Percentiles rank a stretch among this genome's conserved stretches.
These are phyloP conservation scores for Sporopachydermia lactativora DNA, from an alignment of 805 yeast species.

Conservation along the genomic window DNA sequence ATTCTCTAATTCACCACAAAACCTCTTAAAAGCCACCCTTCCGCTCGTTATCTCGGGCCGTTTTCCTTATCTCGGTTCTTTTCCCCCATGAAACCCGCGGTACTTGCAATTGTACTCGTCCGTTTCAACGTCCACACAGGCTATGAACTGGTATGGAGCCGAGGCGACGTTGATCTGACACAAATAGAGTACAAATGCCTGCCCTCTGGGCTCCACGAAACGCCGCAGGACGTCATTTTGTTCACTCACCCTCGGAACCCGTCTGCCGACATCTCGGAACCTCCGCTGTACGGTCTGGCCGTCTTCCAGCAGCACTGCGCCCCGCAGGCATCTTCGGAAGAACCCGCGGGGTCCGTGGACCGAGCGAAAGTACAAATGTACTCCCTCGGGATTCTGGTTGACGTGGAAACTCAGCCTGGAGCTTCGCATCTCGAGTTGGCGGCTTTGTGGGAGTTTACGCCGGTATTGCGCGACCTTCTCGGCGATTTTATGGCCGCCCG, in stretches of 20 bases:
- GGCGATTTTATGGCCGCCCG: not conserved
- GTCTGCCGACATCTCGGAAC: no score
- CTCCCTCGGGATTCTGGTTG: conserved; percentile 42
- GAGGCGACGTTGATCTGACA: conserved; percentile 17
- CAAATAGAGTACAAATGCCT: conserved; percentile 49
- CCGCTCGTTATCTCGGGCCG: no score
- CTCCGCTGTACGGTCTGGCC: conserved; percentile 33
- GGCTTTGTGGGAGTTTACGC: not conserved
- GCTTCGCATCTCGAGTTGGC: conserved; percentile 6
- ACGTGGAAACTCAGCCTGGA: conserved; percentile 12
- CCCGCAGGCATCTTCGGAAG: conserved; percentile 14
- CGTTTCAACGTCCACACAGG: conserved; percentile 41
- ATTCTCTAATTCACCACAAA: no score
- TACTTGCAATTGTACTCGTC: conserved; percentile 29
- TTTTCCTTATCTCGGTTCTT: no score
- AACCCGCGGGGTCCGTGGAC: no score
- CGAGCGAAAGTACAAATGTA: conserved; percentile 41
- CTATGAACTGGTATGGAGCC: conserved; percentile 31
- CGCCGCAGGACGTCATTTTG: conserved; percentile 35
- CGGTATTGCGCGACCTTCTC: not conserved
- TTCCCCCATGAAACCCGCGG: conserved; percentile 1
- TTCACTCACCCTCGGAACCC: conserved; percentile 27
- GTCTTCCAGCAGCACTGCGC: conserved; percentile 32
- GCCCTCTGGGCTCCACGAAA: conserved; percentile 55
- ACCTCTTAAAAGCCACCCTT: no score